Base-by-base conservation (phyloP, 1,284 basidiomycete species). In the Cryptococcus maquisensis region DNA sequence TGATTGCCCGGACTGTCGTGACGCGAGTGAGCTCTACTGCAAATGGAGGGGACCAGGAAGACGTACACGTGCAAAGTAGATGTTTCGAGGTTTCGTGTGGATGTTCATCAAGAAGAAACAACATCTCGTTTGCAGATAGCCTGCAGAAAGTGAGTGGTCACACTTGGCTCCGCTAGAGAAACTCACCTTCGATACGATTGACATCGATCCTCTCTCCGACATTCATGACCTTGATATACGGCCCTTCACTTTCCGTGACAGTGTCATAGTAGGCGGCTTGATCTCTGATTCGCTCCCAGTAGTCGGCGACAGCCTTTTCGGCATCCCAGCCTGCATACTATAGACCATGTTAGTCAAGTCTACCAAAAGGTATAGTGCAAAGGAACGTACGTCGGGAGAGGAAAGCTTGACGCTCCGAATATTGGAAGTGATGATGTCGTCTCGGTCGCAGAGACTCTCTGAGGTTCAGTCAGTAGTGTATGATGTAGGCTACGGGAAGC, bases 331-430 rank as follows among this genome's bases (percentile, higher is more conserved):
- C 84, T 51, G 85, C 84, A 73, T 98, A 99, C 90, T 96, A 64
- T 3, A 51, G 18, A 8, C 10, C 9, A 23, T 44, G 38, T 41
- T 26, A 39, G 12, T 8, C 23, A 18, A 13, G n/a, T 50, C 36
- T 28, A 7, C 24, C 4, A 23, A 15, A 7, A 20, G 38, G 54
- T 53, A 36, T 57, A 20, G 26, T 18, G 42, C n/a, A 36, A 24
- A 26, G 23, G 16, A 48, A 80, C 87, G 54, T 67, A 91, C 92
- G 74, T 98, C 94, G 3, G 94, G 95, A 21, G 94, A 98, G 20
- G 92, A 95, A 48, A 98, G 90, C 81, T 98, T 98, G 76, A 98
- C 95, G 62, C 85, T 91, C 47, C 94, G 83, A 50, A 98, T 97
- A 69, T 98, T 98, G 8, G 84, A 84, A 60, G 95, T 87, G 55